Evolutionary conservation across 163 green algal species (phyloP).

Genomic region (Scenedesmus sp.): DNA sequence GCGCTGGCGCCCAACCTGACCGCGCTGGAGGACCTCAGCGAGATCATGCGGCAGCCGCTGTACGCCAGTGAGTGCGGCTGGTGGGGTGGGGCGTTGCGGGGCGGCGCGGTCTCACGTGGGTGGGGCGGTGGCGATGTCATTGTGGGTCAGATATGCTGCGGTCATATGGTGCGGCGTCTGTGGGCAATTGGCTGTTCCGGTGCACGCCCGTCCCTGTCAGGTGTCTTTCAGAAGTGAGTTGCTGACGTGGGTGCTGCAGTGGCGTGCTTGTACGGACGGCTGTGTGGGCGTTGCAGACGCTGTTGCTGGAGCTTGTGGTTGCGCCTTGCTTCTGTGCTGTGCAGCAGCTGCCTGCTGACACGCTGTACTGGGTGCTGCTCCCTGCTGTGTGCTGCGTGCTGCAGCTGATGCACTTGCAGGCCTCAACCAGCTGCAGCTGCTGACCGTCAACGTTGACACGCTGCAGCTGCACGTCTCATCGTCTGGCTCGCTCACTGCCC

Average conservation of each 20-base stretch:
- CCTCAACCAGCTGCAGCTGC: constrained; percentile 14
- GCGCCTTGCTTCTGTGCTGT: neutral
- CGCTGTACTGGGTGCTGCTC: neutral
- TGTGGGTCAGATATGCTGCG: no score
- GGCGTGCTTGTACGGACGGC: no score
- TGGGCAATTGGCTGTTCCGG: no score
- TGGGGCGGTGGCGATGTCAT: no score
- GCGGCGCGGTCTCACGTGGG: no score
- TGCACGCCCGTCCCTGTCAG: no score
- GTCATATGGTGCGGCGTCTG: no score
- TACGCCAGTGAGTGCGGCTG: neutral
- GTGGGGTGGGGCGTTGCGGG: neutral
- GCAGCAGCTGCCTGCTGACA: neutral
- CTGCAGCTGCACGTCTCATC: constrained; percentile 24
- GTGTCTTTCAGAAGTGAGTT: no score
- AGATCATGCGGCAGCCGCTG: neutral
- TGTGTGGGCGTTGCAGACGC: no score
- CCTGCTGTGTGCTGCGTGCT: neutral
- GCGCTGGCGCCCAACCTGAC: constrained; percentile 32
- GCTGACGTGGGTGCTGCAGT: neutral
- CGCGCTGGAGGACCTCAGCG: constrained; percentile 37
- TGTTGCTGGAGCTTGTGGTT: no score
- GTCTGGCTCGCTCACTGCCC: constrained; percentile 3
- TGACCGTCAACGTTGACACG: constrained; percentile 49
- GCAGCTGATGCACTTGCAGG: constrained; percentile 12